Conservation (phyloP, 192 early-diverging fungal genomes). For the Coemansia sp. region DNA sequence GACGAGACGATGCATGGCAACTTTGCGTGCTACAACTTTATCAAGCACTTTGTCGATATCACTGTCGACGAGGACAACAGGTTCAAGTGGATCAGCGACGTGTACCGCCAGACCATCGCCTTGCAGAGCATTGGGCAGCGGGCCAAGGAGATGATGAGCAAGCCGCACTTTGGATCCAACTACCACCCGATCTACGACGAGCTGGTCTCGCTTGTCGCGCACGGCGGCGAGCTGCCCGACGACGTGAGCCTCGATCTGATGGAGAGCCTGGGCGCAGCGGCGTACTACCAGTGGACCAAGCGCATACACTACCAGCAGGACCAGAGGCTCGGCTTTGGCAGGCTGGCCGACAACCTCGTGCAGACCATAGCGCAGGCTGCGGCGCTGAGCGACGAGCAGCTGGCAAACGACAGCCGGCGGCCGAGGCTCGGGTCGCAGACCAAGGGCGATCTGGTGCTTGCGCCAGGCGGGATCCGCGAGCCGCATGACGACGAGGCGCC, state of each 20-base stretch:
- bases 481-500: conserved; percentile 12
- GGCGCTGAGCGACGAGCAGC: not conserved
- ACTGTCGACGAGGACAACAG: not conserved
- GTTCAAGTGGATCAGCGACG: conserved; percentile 31
- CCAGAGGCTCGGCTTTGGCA: conserved; percentile 42
- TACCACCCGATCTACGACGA: conserved; percentile 42
- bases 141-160: conserved; percentile 12
- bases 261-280: conserved; percentile 16
- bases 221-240: conserved; percentile 29
- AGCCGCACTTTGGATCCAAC: conserved; percentile 22
- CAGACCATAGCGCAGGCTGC: conserved; percentile 32
- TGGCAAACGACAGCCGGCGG: not conserved
- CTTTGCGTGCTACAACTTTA: conserved; percentile 39
- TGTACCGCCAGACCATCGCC: conserved; percentile 26
- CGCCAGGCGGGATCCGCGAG: conserved; percentile 17
- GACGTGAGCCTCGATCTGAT: conserved; percentile 19
- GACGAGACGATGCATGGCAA: conserved; percentile 41
- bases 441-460: conserved; percentile 16
- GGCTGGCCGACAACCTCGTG: conserved; percentile 21
- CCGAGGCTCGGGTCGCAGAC: conserved; percentile 20
- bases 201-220: conserved; percentile 29
- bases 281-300: conserved; percentile 31
- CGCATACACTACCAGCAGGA: conserved; percentile 1
- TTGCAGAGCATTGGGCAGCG: conserved; percentile 26
- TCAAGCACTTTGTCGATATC: conserved; percentile 17